These are phyloP conservation scores for Neurospora sp. DNA, from an alignment of 495 filamentous ascomycete species.

Conservation along the genomic window DNA sequence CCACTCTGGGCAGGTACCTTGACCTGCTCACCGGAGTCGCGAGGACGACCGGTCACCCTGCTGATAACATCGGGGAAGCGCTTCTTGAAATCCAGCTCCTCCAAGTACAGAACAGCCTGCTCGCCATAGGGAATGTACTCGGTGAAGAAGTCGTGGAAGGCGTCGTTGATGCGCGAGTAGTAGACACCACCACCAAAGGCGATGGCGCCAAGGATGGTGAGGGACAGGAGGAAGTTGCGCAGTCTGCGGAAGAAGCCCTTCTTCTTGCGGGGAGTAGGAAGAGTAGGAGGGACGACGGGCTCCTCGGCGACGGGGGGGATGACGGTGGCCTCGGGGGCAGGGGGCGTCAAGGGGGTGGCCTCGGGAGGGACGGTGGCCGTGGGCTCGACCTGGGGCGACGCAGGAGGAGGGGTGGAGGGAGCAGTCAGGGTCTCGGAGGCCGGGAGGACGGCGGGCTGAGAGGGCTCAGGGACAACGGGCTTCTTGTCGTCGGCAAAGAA, in stretches of 20 bases:
- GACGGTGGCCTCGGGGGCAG: slow-evolving; percentile 34
- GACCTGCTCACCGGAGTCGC: slow-evolving; percentile 59
- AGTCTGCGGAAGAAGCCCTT: slow-evolving; percentile 62
- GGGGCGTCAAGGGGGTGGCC: slow-evolving; percentile 50
- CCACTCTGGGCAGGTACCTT: slow-evolving; percentile 81
- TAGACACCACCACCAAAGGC: slow-evolving; percentile 83
- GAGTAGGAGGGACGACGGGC: slow-evolving; percentile 30
- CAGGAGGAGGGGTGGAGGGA: slow-evolving; percentile 35
- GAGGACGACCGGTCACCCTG: slow-evolving; percentile 28
- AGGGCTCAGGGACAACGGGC: slow-evolving; percentile 31
- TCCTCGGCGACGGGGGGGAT: slow-evolving; percentile 27
- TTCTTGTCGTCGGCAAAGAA: slow-evolving; percentile 49
- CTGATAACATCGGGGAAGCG: slow-evolving; percentile 69
- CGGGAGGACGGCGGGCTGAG: slow-evolving; percentile 45
- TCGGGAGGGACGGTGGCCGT: slow-evolving; percentile 48
- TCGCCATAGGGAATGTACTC: slow-evolving; percentile 94
- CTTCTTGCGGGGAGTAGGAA: slow-evolving; percentile 48
- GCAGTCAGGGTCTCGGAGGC: slow-evolving; percentile 45
- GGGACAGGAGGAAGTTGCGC: slow-evolving; percentile 54
- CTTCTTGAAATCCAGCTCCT: slow-evolving; percentile 87
- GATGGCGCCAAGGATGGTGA: slow-evolving; percentile 61
- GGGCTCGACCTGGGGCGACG: slow-evolving; percentile 27
- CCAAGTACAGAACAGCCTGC: slow-evolving; percentile 90
- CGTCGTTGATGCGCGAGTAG: slow-evolving; percentile 86
- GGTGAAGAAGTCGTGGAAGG: slow-evolving; percentile 99